Evolutionary conservation across 73 alveolate species (phyloP).

Genomic region (Tetrahymena borealis): DNA sequence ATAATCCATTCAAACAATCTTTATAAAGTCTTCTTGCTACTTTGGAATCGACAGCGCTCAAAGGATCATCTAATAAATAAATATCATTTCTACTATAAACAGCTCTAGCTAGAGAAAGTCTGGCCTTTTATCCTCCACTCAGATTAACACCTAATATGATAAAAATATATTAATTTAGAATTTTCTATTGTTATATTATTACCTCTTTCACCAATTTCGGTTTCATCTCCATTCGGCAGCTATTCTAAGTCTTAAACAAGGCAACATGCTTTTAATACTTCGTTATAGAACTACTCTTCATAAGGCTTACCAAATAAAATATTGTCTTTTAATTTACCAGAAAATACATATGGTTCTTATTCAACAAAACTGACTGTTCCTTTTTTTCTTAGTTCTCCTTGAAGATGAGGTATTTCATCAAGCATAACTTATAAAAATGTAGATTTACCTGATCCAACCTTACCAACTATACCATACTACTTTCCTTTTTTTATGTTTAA

Average conservation of each 20-base stretch:
- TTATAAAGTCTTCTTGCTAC: conserved; percentile 31
- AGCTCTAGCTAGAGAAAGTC: conserved; percentile 93
- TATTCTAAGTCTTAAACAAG: conserved; percentile 41
- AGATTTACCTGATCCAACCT: conserved; percentile 51
- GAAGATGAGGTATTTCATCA: conserved; percentile 17
- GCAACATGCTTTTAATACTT: conserved; percentile 41
- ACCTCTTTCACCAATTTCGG: conserved; percentile 80
- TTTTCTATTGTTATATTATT: background rate
- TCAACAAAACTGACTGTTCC: conserved; percentile 37
- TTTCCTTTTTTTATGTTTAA: conserved; percentile 33
- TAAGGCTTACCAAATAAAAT: conserved; percentile 51
- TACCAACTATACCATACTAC: conserved; percentile 34
- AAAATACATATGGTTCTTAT: conserved; percentile 40
- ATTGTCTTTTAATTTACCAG: conserved; percentile 54
- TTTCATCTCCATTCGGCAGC: conserved; percentile 41
- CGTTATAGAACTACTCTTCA: conserved; percentile 35
- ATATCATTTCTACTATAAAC: conserved; percentile 78
- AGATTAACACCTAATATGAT: conserved; percentile 46
- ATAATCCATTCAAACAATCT: conserved; percentile 10
- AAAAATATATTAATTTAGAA: background rate
- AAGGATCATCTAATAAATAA: conserved; percentile 79
- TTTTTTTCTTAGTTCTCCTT: background rate
- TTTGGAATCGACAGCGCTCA: conserved; percentile 82
- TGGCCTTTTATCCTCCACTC: conserved; percentile 94
- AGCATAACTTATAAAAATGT: conserved; percentile 17